These are phyloP conservation scores for Ustilago vetiveriae DNA, from an alignment of 1,284 basidiomycete genomes.

Conservation along the genomic window DNA sequence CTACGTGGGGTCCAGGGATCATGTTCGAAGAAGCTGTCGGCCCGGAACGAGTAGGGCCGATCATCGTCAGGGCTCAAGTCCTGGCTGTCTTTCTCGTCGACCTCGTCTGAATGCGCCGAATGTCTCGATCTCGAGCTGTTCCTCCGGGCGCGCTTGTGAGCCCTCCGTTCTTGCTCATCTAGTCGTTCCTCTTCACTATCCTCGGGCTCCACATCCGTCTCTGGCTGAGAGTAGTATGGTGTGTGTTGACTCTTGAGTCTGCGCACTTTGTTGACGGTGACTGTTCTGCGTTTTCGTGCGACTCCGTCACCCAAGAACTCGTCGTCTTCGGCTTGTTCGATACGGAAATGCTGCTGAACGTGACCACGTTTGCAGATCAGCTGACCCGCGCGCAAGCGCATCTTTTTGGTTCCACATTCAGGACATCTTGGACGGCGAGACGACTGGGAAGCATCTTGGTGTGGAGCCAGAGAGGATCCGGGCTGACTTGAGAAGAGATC, in stretches of 20 bases:
- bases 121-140: slow-evolving; percentile 8
- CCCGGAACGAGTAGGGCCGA: slow-evolving; percentile 23
- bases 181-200: slow-evolving; percentile 35
- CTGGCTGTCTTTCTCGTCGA: slow-evolving; percentile 6
- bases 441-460: slow-evolving; percentile 16
- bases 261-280: slow-evolving; percentile 23
- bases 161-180: slow-evolving; percentile 8
- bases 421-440: slow-evolving; percentile 35
- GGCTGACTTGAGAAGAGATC: slow-evolving; percentile 27
- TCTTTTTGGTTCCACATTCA: slow-evolving; percentile 46
- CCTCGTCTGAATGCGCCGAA: slow-evolving; percentile 11
- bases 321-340: slow-evolving; percentile 47
- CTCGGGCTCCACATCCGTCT: slow-evolving; percentile 38
- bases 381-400: slow-evolving; percentile 42
- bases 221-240: slow-evolving; percentile 32
- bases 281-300: slow-evolving; percentile 23
- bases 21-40: slow-evolving; percentile 37
- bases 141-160: slow-evolving; percentile 18
- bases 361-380: slow-evolving; percentile 53
- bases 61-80: slow-evolving; percentile 5
- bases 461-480: slow-evolving; percentile 5
- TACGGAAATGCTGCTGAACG: slow-evolving; percentile 48
- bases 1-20: slow-evolving; percentile 14
- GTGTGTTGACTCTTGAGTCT: slow-evolving; percentile 42
- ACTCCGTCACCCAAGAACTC: slow-evolving; percentile 42